Percentiles rank a stretch among this genome's conserved stretches.
phyloP scores from a whole-genome alignment of 495 filamentous ascomycete genomes.

The Penicillium lividum region DNA sequence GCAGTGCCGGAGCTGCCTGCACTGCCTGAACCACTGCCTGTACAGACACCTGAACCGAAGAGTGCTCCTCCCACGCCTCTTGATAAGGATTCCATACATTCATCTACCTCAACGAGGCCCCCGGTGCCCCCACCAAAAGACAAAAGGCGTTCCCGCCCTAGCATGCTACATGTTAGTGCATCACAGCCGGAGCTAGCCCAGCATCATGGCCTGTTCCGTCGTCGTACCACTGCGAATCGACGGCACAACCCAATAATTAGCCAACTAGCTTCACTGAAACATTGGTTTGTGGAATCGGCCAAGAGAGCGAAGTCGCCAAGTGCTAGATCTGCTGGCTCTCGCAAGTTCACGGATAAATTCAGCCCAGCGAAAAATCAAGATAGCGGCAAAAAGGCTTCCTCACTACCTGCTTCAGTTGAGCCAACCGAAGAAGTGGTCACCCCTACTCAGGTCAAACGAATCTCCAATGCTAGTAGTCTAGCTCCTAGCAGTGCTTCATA shows the following conservation, averaged over 20 bases:
- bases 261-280: constrained; percentile 82
- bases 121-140: constrained; percentile 90
- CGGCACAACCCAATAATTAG: constrained; percentile 72
- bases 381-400: constrained; percentile 29
- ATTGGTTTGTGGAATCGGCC: constrained; percentile 78
- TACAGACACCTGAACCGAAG: constrained; percentile 40
- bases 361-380: constrained; percentile 47
- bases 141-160: constrained; percentile 67
- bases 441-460: constrained; percentile 46
- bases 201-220: constrained; percentile 55
- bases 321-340: constrained; percentile 34
- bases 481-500: constrained; percentile 50
- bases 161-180: constrained; percentile 78
- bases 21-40: constrained; percentile 60
- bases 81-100: constrained; percentile 76
- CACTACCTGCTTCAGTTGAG: constrained; percentile 25
- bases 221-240: constrained; percentile 45
- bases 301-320: constrained; percentile 71
- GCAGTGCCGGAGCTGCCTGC: constrained; percentile 68
- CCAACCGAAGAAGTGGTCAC: constrained; percentile 32
- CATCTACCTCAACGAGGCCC: constrained; percentile 66
- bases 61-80: constrained; percentile 60
- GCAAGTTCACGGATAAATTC: constrained; percentile 45
- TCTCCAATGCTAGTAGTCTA: constrained; percentile 48
- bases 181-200: constrained; percentile 65